A percentile compares a stretch with the other conserved stretches of the same genome.
phyloP scores from a whole-genome alignment of 2,329 filamentous ascomycete species.

The Fulvia fulva region DNA sequence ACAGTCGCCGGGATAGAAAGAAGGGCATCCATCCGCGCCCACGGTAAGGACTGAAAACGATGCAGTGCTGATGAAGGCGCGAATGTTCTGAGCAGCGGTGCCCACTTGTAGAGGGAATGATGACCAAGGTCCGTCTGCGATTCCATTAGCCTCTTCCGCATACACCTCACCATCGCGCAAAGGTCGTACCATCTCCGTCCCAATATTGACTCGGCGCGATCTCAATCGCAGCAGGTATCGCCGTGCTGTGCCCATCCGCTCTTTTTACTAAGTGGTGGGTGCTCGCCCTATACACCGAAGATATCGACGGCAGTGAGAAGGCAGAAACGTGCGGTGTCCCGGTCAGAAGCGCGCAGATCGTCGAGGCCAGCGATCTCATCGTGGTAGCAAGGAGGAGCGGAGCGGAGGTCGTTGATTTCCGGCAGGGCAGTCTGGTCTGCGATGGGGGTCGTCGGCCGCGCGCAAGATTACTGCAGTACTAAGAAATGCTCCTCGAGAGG shows the following conservation, averaged over 20 bases:
- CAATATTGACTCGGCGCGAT: constrained; percentile 37
- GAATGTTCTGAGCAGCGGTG: constrained; percentile 31
- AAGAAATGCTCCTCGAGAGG: neutral
- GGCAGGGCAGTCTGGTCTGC: neutral
- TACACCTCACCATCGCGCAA: neutral
- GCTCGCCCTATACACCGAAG: neutral
- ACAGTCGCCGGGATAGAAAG: constrained; percentile 28
- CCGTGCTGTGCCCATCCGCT: constrained; percentile 15
- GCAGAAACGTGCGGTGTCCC: constrained; percentile 3
- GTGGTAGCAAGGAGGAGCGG: neutral
- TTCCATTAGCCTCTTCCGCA: neutral
- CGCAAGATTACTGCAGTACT: neutral
- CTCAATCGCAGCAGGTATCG: constrained; percentile 31
- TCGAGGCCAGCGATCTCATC: neutral
- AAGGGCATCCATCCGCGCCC: constrained; percentile 28
- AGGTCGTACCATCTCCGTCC: constrained; percentile 32
- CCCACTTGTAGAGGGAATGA: constrained; percentile 36
- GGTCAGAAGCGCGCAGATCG: neutral
- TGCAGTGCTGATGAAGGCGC: constrained; percentile 32
- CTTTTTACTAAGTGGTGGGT: constrained; percentile 4
- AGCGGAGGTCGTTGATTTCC: neutral
- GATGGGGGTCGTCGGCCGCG: neutral
- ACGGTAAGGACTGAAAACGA: constrained; percentile 30
- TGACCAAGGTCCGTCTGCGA: constrained; percentile 35
- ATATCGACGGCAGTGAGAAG: constrained; percentile 7